Percentiles rank a stretch among this genome's conserved stretches.
Conservation (phyloP, 805 yeast genomes). For the Metschnikowia gruessii region DNA sequence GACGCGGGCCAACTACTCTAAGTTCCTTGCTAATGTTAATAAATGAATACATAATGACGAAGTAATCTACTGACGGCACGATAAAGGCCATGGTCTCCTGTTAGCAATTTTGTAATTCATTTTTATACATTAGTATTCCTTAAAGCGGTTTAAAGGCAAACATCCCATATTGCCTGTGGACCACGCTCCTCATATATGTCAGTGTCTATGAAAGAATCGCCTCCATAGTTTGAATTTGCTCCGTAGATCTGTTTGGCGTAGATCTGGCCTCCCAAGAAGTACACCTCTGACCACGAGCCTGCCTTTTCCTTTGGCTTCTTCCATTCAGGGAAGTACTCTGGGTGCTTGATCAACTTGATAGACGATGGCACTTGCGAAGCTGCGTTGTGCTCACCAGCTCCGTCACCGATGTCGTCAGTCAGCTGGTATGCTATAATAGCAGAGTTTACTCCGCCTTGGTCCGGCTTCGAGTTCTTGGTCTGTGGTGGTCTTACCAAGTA, state of each 20-base stretch:
- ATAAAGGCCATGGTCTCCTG: no score
- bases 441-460: conserved; percentile 31
- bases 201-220: conserved; percentile 63
- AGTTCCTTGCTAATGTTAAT: conserved; percentile 34
- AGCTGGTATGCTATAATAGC: conserved; percentile 45
- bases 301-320: conserved; percentile 49
- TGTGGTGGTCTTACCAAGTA: conserved; percentile 44
- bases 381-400: conserved; percentile 13
- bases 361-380: conserved; percentile 74
- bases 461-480: conserved; percentile 23
- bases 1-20: conserved; percentile 38
- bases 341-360: conserved; percentile 64
- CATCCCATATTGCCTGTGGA: conserved; percentile 80
- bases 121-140: background rate
- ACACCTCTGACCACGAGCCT: conserved; percentile 69
- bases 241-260: conserved; percentile 82
- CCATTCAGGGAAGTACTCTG: conserved; percentile 96
- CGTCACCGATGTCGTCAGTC: conserved; percentile 33
- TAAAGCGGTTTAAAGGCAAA: conserved; percentile 12
- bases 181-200: conserved; percentile 76
- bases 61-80: no score
- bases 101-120: no score
- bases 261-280: conserved; percentile 84
- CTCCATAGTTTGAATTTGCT: conserved; percentile 48
- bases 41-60: background rate